Base-by-base conservation (phyloP, 2,329 filamentous ascomycete species). In the Chaetomiaceae sp. region DNA sequence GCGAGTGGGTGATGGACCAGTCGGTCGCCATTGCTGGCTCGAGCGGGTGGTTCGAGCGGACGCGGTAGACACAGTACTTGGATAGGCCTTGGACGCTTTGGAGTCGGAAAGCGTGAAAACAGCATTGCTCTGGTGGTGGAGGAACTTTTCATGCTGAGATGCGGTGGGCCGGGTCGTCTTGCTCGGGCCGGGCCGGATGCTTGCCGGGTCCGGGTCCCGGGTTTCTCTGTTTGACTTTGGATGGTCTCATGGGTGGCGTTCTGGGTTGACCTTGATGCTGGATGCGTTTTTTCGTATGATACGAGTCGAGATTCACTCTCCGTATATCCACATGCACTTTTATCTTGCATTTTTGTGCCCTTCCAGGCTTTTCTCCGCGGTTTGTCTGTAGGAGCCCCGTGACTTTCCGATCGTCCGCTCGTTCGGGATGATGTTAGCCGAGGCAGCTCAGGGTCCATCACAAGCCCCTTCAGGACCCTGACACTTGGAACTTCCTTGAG, bases 1-100 rank as follows among this genome's bases (percentile, higher is more conserved):
- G 94, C 64, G 94, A 99, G 76, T 96, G 91, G 83, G 88, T 96
- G 60, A 95, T 99, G 91, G 94, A 99, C 72, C 88, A 95, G 75
- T 95, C 91, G 27, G 90, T 97, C 29, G 91, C 91, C 37, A 82
- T 97, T 53, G 89, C 96, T 69, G 88, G 90, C 38, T 86, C 88
- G 45, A 95, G 89, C 68, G 82, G 86, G 56, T 99, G 85, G 74
- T 99, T 99, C 70, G 91, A 96, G 76, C 83, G 94, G 67, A 91
- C 83, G 71, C 83, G 91, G 75, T 95, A 76, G 77, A 59, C 23
- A 29, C 42, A 25, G 11, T 33, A 39, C 37, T 2, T 23, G 2
- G 11, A 17, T n/a, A n/a, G n/a, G n/a, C n/a, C n/a, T n/a, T n/a
- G 22, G 14, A 4, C 4, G n/a, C 29, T 6, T 12, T 14, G 23